Evolutionary conservation across 305 asterid species (phyloP), one percentile per base, ranked within the genome.

Genomic region (Nicotiana rustica): DNA sequence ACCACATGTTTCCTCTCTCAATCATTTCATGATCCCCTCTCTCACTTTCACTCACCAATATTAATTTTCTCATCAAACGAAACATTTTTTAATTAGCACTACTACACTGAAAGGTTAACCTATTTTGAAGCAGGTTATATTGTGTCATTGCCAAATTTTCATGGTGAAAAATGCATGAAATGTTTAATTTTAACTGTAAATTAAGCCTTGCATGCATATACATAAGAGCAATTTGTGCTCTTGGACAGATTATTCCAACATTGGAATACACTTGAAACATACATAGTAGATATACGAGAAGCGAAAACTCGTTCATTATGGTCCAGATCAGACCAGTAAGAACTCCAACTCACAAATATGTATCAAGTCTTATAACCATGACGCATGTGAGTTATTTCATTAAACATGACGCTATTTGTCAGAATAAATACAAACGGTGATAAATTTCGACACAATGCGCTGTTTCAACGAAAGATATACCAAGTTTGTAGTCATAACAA

Each of bases 1-100:
- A 88, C 92, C 97, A 91, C 97, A 91, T 92, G 95, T 92, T 88
- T 90, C 91, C 85, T 86, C 65, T 4, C 59, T 75, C 65, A 75
- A 75, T 75, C 80, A 29, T 52, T 52, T 75, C 80, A 25, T 52
- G 80, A 2, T 75, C 29, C 75, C 77, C 79, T 61, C 19, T 38
- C 13, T 6, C 10, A 14, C 29, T 33, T 38, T 81, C 65, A 18
- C 10, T 76, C 49, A 29, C 36, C 41, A 47, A 13, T 13, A 73
- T 47, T 25, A 25, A 25, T 25, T 14, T 44, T 52, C 29, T 52
- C 19, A 15, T 25, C 65, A 29, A 75, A 52, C 38, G 15, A 75
- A 52, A 52, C 80, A 52, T 15, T 6, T 29, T 75, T 52, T 52
- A 25, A 25, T 25, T 25, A 52, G 29, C 65, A 29, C 47, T 75